Evolutionary conservation across 1,284 basidiomycete genomes (phyloP), one percentile per base, ranked within the genome.

Genomic region (Fistulinella cinereoalba): DNA sequence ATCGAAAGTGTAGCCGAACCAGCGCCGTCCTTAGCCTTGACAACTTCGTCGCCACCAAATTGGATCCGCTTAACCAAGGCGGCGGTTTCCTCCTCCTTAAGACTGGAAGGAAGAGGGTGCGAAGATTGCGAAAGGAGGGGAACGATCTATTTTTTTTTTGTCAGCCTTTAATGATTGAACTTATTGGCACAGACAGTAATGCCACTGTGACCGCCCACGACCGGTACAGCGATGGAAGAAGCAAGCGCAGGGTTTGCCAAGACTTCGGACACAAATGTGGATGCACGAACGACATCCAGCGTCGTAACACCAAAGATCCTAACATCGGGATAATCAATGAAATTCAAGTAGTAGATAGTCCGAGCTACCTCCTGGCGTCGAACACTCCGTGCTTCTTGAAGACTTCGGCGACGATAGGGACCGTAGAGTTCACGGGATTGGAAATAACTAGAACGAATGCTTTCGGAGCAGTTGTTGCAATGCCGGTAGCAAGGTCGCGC

Each of bases 301-400:
- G 97, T 98, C 50, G 97, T 98, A 43, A 98, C 93, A 80, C 96
- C 97, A 66, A 98, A 98, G 55, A 99, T 69, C 58, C 92, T 92
- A 53, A 9, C 21, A 19, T 28, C 2, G 9, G 24, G 4, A 34
- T 61, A 32, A 19, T 37, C 24, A 21, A 16, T 16, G 25, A 4
- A 37, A 22, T 19, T 7, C 2, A 23, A 15, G 15, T n/a, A 31
- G n/a, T 34, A 19, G 23, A 32, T 32, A n/a, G 31, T 10, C 10
- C 18, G 68, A 33, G 27, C 18, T 52, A 90, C 91, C 81, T 83
- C 76, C 89, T 95, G 55, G 93, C 88, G 70, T 99, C 85, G 67
- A 90, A 98, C 41, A 92, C 87, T 41, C 85, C 86, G 58, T 87
- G 80, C 71, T 92, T 88, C 83, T 97, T 97, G 77, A 95, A 83